Evolutionary conservation across 2,329 filamentous ascomycete genomes (phyloP).

Genomic region (Microcera coccophila): DNA sequence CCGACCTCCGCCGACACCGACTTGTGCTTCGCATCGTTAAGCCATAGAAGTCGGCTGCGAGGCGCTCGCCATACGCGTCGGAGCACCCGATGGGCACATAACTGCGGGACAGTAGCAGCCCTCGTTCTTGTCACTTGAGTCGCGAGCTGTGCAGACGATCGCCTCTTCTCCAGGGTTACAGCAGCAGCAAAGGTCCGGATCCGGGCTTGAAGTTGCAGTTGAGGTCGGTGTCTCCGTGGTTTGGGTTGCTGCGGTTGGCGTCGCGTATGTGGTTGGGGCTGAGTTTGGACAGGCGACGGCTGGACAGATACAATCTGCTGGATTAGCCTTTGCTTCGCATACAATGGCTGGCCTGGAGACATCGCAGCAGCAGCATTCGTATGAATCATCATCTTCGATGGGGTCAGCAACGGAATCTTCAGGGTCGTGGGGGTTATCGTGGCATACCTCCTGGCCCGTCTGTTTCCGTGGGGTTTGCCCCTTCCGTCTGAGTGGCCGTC

Average conservation of each 20-base stretch:
- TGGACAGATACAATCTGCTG: slow-evolving; percentile 14
- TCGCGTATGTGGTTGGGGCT: neutral
- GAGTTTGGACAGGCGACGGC: slow-evolving; percentile 20
- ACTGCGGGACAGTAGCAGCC: slow-evolving; percentile 20
- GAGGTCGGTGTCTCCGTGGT: slow-evolving; percentile 1
- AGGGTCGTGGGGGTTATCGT: neutral
- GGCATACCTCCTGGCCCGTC: neutral
- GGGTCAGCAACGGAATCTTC: neutral
- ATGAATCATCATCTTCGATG: neutral
- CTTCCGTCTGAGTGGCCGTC: neutral
- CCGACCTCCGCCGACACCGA: neutral
- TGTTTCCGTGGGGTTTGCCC: too few species aligned
- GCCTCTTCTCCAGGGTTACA: slow-evolving; percentile 7
- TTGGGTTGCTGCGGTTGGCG: slow-evolving; percentile 1
- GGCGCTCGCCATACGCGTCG: slow-evolving; percentile 17
- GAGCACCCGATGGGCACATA: slow-evolving; percentile 16
- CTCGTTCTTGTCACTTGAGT: slow-evolving; percentile 9
- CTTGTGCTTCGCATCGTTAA: neutral
- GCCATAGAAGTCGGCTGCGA: slow-evolving; percentile 7
- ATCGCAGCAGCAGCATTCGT: slow-evolving; percentile 26
- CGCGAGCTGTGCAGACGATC: slow-evolving; percentile 15
- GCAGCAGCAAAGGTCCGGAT: slow-evolving; percentile 16
- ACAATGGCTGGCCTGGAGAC: slow-evolving; percentile 5
- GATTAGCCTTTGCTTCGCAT: slow-evolving; percentile 9
- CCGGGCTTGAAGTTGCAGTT: slow-evolving; percentile 5